Base-by-base conservation (phyloP, 192 early-diverging fungal species). In the Coemansia javaensis region DNA sequence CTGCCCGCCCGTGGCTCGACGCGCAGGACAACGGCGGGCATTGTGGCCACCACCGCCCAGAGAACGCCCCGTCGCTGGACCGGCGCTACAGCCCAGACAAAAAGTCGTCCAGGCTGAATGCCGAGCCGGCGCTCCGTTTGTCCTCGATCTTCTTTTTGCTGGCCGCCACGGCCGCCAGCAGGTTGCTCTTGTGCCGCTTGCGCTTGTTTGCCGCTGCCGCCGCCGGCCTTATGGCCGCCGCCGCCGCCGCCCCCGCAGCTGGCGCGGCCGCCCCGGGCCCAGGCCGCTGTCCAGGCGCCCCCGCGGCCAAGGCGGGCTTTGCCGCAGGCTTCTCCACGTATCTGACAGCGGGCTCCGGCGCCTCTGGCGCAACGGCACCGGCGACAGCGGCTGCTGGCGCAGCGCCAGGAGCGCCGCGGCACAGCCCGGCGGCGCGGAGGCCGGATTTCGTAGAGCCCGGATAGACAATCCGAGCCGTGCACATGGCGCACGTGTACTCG, bases 141-240 rank as follows among this genome's bases (percentile, higher is more conserved):
- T 55, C 53, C 31, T 65, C 63, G 11, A 30, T 32, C 38, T 62
- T 73, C 17, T 66, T 73, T 41, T 66, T 65, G 58, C 62, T 73
- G 10, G 62, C 57, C 15, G 69, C 58, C 23, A 73, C 58, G 5
- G 49, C 50, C 1, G 69, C 69, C 34, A 73, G 36, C 8, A 73
- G 50, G 13, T 66, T 66, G 53, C 62, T 66, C 15, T 73, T 73
- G 54, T 66, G 36, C 23, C 52, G 47, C 31, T 73, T 73, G 53
- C 68, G 68, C 50, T 62, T 73, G 23, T 56, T 60, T 33, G 39
- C 28, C 32, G 54, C 52, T 8, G 43, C 5, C n/a, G 59, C 47
- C 7, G 2, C 31, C 32, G 27, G 23, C 14, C 4, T 27, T 20
- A 16, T 48, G 8, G 21, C 25, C 10, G 27, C 27, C 20, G 23